phyloP scores from a whole-genome alignment of 306 rosid species.

The Lathyrus aphaca region DNA sequence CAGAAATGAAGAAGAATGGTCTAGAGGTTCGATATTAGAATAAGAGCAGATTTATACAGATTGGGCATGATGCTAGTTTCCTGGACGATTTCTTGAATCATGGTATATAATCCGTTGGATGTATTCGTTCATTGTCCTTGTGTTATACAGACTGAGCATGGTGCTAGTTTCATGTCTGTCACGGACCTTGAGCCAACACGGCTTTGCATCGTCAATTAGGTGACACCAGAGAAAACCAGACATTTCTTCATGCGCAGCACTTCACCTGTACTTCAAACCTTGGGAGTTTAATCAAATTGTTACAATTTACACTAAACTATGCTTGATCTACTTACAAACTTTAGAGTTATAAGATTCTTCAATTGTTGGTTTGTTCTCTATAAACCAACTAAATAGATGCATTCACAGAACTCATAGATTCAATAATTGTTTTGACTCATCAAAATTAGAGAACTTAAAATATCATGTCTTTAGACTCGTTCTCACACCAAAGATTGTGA shows the following conservation, averaged over 20 bases:
- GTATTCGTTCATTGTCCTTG: neutral
- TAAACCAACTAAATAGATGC: neutral
- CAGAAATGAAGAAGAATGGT: slow-evolving; percentile 72
- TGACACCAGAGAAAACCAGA: neutral
- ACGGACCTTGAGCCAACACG: neutral
- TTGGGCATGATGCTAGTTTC: neutral
- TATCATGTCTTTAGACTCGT: neutral
- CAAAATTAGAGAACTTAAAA: neutral
- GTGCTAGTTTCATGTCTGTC: neutral
- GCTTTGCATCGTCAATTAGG: neutral
- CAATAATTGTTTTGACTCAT: neutral
- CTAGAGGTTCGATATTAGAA: slow-evolving; percentile 64
- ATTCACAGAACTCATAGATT: neutral
- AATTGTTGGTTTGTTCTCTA: neutral
- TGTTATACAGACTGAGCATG: neutral
- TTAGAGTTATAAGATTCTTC: slow-evolving; percentile 1
- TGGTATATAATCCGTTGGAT: neutral
- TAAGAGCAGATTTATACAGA: slow-evolving; percentile 47
- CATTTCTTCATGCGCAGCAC: neutral
- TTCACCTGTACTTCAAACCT: neutral
- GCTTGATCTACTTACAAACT: neutral
- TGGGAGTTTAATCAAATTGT: neutral
- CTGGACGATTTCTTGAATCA: neutral
- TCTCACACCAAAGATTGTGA: too few relatives aligned
- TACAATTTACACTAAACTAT: neutral